Conservation (phyloP, 164 flowering plant genomes). For the Vitis riparia region DNA sequence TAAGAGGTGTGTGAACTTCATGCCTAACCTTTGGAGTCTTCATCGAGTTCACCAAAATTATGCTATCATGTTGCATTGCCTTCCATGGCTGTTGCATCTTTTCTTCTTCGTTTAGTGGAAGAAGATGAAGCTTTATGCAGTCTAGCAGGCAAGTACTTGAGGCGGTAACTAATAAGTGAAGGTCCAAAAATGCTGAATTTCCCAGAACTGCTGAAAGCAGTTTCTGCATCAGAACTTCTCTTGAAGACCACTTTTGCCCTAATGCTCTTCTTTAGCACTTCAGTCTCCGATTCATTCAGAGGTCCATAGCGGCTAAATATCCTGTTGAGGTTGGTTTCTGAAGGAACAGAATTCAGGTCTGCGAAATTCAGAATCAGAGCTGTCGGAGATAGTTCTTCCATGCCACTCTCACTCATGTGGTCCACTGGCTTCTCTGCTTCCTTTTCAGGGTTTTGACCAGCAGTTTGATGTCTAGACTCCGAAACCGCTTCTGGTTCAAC, state of each 20-base stretch:
- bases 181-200: conserved; percentile 84
- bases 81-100: conserved; percentile 16
- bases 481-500: conserved; percentile 17
- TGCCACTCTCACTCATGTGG: conserved; percentile 12
- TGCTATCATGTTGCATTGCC: conserved; percentile 16
- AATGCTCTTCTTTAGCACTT: conserved; percentile 53
- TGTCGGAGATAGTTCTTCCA: conserved; percentile 43
- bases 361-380: conserved; percentile 65
- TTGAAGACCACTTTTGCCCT: conserved; percentile 77
- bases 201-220: conserved; percentile 88
- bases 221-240: conserved; percentile 69
- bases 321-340: conserved; percentile 47
- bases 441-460: conserved; percentile 23
- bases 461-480: conserved; percentile 22
- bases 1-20: neutral
- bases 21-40: conserved; percentile 11
- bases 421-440: conserved; percentile 21
- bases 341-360: conserved; percentile 63
- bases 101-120: conserved; percentile 25
- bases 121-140: conserved; percentile 29
- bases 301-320: conserved; percentile 71
- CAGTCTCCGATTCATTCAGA: conserved; percentile 61
- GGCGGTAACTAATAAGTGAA: conserved; percentile 70
- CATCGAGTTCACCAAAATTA: neutral
- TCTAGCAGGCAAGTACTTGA: conserved; percentile 39